Percentiles rank a stretch among this genome's conserved stretches.
Conservation (phyloP, 176 grass and related monocot genomes). For the Cenchrus purpureus region DNA sequence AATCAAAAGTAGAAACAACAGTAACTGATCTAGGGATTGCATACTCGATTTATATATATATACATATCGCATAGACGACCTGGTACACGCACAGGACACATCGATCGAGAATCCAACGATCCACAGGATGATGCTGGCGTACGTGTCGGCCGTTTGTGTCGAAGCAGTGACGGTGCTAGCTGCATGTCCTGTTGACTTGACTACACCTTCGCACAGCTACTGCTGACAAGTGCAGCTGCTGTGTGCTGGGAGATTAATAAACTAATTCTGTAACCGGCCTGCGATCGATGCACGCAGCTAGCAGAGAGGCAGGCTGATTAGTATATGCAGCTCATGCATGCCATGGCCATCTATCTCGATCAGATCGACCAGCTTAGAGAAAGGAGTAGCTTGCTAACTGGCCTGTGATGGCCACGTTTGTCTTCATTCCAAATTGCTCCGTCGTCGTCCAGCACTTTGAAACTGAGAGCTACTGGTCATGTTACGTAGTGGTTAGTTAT, state of each 20-base stretch:
- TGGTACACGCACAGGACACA: no score
- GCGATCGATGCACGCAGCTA: neutral
- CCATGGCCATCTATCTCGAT: no score
- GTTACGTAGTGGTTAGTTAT: slow-evolving; percentile 3
- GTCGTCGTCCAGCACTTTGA: neutral
- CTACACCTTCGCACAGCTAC: slow-evolving; percentile 38
- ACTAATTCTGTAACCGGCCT: neutral
- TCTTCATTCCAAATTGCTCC: slow-evolving; percentile 57
- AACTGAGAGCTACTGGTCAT: neutral
- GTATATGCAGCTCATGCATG: neutral
- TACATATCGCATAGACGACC: neutral
- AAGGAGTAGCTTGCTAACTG: neutral
- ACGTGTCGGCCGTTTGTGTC: slow-evolving; percentile 25
- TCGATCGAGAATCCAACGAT: neutral
- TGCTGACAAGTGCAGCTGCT: slow-evolving; percentile 13
- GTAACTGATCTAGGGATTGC: neutral
- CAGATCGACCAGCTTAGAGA: neutral
- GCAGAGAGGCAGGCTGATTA: neutral
- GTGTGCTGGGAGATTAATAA: neutral
- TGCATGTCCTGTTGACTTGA: slow-evolving; percentile 45
- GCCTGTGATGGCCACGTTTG: slow-evolving; percentile 46
- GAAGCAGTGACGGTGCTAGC: slow-evolving; percentile 28
- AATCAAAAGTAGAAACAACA: neutral
- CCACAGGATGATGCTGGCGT: slow-evolving; percentile 24
- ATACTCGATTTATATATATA: no score